Base-by-base conservation (phyloP, 176 grass and related monocot species). In the Triticum monococcum region DNA sequence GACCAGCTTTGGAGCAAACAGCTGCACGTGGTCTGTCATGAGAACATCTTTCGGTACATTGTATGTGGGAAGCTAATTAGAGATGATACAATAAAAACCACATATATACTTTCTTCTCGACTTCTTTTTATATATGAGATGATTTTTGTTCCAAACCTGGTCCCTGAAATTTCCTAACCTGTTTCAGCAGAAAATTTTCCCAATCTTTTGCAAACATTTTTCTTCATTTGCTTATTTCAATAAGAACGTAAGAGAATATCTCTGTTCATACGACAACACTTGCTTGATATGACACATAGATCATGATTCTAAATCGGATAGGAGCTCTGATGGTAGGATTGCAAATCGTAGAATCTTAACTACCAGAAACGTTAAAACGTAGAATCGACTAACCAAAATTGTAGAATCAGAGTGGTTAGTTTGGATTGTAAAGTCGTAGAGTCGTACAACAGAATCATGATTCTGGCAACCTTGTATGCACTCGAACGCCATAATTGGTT, bases 61-160 rank as follows among this genome's bases (percentile, higher is more conserved):
- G 56, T 81, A 85, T 85, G 48, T 81, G 40, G 23, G 17, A 76
- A 77, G 76, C 37, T 81, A 52, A 84, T 81, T 24, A 81, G 60
- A 71, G 48, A 30, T 30, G 28, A 30, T 30, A 30, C 28, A 30
- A 30, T 30, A 30, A 30, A 30, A 75, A 37, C 16, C 31, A 83
- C 68, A 16, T 68, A 17, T 64, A 62, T 41, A 48, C 81, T 75
- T 69, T 16, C 35, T 40, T 75, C 81, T 79, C 62, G 7, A 30
- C 28, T 30, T 30, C 28, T 68, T 87, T 76, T 37, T 68, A 33
- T 40, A 87, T 68, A 28, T 75, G 48, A 25, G 68, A 8, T 32
- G 59, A 24, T 50, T 76, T 89, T 86, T 30, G 28, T 38, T 81
- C 68, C 35, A 4, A 86, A 73, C 14, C 61, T 18, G 16, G 22